Evolutionary conservation across 2,329 filamentous ascomycete genomes (phyloP).

Genomic region (Penicillium sp.): DNA sequence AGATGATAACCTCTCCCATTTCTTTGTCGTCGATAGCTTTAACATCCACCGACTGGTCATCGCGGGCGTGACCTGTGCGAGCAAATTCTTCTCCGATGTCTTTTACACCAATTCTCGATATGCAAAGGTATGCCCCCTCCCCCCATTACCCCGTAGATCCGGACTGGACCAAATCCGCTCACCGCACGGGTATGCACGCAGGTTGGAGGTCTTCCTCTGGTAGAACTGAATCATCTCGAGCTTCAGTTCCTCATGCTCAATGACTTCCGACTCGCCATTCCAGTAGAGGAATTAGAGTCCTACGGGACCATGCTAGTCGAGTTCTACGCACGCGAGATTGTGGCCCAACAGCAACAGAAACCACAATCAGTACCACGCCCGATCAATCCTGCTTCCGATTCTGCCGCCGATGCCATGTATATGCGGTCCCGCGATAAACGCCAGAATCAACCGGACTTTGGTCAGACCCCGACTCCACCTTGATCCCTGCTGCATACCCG

Average conservation of each 20-base stretch:
- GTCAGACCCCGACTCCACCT: conserved; percentile 43
- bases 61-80: conserved; percentile 94
- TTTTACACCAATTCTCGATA: conserved; percentile 99
- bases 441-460: conserved; percentile 29
- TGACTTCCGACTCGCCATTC: conserved; percentile 90
- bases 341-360: conserved; percentile 61
- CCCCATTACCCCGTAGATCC: background rate
- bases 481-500: conserved; percentile 5
- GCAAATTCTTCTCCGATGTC: conserved; percentile 98
- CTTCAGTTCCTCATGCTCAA: conserved; percentile 94
- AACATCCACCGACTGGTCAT: conserved; percentile 98
- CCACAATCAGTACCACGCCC: conserved; percentile 29
- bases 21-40: conserved; percentile 97
- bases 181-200: conserved; percentile 44
- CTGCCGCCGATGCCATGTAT: conserved; percentile 38
- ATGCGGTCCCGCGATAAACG: conserved; percentile 38
- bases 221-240: conserved; percentile 93
- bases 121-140: conserved; percentile 74
- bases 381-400: conserved; percentile 21
- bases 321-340: conserved; percentile 91
- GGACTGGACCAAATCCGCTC: conserved; percentile 2
- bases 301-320: conserved; percentile 99
- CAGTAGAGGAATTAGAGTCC: conserved; percentile 92
- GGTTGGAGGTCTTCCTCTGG: conserved; percentile 90
- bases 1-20: conserved; percentile 64